phyloP scores from a whole-genome alignment of 2,329 filamentous ascomycete genomes.

The Phaeosphaeria sp. region DNA sequence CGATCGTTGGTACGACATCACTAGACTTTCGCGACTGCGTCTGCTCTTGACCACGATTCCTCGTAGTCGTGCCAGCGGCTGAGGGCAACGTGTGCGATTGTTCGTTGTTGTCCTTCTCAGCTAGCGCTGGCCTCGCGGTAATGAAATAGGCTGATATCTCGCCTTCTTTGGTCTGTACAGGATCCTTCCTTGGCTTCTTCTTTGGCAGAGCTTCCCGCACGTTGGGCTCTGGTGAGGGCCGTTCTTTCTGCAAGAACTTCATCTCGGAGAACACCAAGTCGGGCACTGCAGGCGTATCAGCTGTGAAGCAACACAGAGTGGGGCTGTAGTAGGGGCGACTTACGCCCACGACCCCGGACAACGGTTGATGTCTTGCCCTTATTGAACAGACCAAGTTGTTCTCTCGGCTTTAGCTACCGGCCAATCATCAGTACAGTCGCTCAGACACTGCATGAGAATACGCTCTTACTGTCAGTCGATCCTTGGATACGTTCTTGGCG shows the following conservation, averaged over 20 bases:
- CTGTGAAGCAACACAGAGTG: conserved; percentile 15
- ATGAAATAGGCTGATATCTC: conserved; percentile 57
- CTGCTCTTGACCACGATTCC: conserved; percentile 11
- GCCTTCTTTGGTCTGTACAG: conserved; percentile 42
- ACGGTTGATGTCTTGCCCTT: conserved; percentile 58
- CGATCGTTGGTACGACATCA: conserved; percentile 34
- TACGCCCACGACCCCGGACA: conserved; percentile 53
- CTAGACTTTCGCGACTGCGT: conserved; percentile 19
- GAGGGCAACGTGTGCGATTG: conserved; percentile 15
- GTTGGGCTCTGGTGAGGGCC: conserved; percentile 31
- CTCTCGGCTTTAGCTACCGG: conserved; percentile 52
- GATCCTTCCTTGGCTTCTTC: conserved; percentile 44
- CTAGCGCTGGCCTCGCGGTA: conserved; percentile 32
- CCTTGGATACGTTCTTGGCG: conserved; percentile 53
- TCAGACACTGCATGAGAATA: conserved; percentile 13
- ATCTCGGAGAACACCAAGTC: conserved; percentile 61
- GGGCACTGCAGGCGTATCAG: conserved; percentile 51
- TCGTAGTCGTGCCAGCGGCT: neutral
- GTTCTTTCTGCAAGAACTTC: conserved; percentile 54
- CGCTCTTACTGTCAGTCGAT: conserved; percentile 55
- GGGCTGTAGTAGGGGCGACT: conserved; percentile 20
- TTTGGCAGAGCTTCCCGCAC: conserved; percentile 26
- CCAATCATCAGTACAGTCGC: conserved; percentile 32
- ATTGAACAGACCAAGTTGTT: conserved; percentile 55
- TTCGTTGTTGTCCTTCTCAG: conserved; percentile 29